A percentile compares a stretch with the other conserved stretches of the same genome.
Conservation (phyloP, 208 protist species). For the Sergeia podlipaevii region DNA sequence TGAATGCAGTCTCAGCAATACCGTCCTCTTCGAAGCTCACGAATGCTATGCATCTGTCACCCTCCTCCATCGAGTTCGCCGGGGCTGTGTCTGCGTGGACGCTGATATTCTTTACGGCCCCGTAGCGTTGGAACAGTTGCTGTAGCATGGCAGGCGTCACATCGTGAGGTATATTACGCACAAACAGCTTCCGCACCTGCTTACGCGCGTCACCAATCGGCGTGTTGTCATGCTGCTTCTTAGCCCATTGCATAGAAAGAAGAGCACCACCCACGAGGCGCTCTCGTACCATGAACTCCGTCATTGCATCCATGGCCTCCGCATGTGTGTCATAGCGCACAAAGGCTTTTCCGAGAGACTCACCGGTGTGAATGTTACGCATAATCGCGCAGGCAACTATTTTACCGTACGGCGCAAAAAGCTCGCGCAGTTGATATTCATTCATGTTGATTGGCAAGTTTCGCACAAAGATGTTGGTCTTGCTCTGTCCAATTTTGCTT, state of each 20-base stretch:
- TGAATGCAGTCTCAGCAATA: conserved; percentile 50
- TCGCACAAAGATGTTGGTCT: conserved; percentile 64
- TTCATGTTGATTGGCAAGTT: conserved; percentile 34
- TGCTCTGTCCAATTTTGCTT: conserved; percentile 7
- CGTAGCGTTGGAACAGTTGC: conserved; percentile 12
- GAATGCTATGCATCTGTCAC: conserved; percentile 48
- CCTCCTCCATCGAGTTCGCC: conserved; percentile 4
- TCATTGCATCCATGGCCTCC: conserved; percentile 30
- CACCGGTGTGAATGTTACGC: conserved; percentile 71
- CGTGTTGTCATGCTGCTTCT: conserved; percentile 40
- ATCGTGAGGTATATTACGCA: conserved; percentile 44
- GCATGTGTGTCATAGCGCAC: conserved; percentile 56
- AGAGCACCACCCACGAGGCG: conserved; percentile 9
- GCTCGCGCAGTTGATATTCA: conserved; percentile 20
- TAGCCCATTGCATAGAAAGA: conserved; percentile 37
- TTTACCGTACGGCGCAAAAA: conserved; percentile 47
- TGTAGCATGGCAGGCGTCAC: conserved; percentile 11
- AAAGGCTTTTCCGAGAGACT: conserved; percentile 69
- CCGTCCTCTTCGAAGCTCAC: conserved; percentile 39
- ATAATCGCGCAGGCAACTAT: conserved; percentile 64
- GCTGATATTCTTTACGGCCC: conserved; percentile 17
- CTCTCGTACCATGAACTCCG: too few species aligned
- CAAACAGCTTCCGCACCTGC: conserved; percentile 46
- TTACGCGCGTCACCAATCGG: conserved; percentile 30
- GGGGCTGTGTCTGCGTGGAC: conserved; percentile 51